Evolutionary conservation across 345 rosid species (phyloP).

Genomic region (Gossypium turneri): DNA sequence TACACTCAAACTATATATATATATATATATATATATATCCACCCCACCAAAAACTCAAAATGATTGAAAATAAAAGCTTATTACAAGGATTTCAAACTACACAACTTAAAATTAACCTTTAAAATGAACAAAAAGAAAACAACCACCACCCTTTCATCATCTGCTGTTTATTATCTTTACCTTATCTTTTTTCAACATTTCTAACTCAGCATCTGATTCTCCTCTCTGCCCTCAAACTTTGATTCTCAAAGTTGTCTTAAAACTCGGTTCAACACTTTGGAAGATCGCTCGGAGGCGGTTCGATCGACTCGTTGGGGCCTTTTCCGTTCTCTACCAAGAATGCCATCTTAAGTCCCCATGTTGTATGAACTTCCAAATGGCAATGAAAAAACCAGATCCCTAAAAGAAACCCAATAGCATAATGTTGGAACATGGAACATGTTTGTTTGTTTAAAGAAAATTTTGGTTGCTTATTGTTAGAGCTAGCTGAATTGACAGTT

Average conservation of each 20-base stretch:
- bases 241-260: conserved; percentile 9
- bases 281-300: conserved; percentile 76
- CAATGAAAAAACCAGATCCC: conserved; percentile 86
- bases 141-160: background rate
- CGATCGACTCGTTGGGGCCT: conserved; percentile 50
- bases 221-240: background rate
- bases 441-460: background rate
- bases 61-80: background rate
- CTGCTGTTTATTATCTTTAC: background rate
- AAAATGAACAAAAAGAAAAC: background rate
- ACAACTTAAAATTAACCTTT: background rate
- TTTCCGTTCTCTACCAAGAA: conserved; percentile 70
- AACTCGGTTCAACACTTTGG: conserved; percentile 46
- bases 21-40: background rate
- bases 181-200: background rate
- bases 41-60: background rate
- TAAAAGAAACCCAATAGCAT: conserved; percentile 10
- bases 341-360: conserved; percentile 87
- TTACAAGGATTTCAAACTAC: background rate
- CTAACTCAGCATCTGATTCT: background rate
- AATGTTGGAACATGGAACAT: background rate
- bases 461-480: background rate
- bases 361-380: conserved; percentile 79
- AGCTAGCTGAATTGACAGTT: conserved; percentile 1
- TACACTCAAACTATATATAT: background rate